Conservation (phyloP, 108 stramenopile species). For the Cylindrotheca closterium region DNA sequence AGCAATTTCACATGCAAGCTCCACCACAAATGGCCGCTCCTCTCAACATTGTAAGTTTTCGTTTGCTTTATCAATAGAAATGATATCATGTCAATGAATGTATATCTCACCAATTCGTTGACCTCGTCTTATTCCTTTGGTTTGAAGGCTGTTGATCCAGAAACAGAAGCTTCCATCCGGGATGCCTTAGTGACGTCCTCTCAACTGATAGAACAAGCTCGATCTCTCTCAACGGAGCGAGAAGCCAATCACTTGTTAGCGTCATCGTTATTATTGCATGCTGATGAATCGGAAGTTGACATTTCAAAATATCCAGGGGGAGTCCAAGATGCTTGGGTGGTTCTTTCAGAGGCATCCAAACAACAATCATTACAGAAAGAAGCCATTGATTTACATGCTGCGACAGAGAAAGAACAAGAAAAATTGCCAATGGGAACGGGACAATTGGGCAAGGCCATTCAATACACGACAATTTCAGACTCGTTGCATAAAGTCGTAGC, state of each 20-base stretch:
- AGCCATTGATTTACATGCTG: slow-evolving; percentile 16
- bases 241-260: slow-evolving; percentile 67
- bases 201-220: slow-evolving; percentile 51
- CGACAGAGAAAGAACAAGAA: slow-evolving; percentile 18
- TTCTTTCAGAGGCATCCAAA: slow-evolving; percentile 35
- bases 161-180: slow-evolving; percentile 22
- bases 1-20: slow-evolving; percentile 7
- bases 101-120: not conserved
- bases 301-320: slow-evolving; percentile 57
- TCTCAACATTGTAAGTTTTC: slow-evolving; percentile 7
- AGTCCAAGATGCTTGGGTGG: slow-evolving; percentile 66
- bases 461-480: slow-evolving; percentile 35
- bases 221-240: slow-evolving; percentile 63
- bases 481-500: slow-evolving; percentile 38
- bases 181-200: slow-evolving; percentile 20
- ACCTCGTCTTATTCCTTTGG: not conserved
- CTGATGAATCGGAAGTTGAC: slow-evolving; percentile 13
- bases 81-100: slow-evolving; percentile 3
- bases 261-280: slow-evolving; percentile 43
- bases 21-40: slow-evolving; percentile 39
- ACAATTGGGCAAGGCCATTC: slow-evolving; percentile 56
- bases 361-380: slow-evolving; percentile 21
- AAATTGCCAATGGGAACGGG: slow-evolving; percentile 53
- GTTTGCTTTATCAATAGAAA: not conserved
- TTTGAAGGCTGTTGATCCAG: slow-evolving; percentile 14